Evolutionary conservation across 768 basidiomycete species (phyloP), one percentile per base, ranked within the genome.

Genomic region (Cystoderma amianthinum): DNA sequence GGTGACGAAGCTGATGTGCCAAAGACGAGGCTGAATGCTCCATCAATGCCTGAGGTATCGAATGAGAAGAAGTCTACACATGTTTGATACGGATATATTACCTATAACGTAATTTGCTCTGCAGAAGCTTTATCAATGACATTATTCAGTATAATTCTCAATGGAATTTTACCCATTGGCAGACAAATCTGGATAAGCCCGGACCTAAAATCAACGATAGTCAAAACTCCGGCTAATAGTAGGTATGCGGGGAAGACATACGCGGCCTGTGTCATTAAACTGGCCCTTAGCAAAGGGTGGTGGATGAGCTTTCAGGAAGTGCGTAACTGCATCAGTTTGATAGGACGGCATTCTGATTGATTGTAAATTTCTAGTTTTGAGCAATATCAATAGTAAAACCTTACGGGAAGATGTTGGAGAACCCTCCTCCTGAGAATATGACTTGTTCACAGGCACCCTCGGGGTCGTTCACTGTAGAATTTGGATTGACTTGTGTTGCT

Each of bases 1-100:
- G 76, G 76, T 1, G 74, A 41, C 1, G 74, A 55, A 0, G 70
- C 71, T 1, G 72, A 74, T 2, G 76, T 77, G 10, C 77, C 76
- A 30, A 65, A 72, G 1, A 72, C 62, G 1, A 55, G 65, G 1
- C 22, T 50, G 38, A 61, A 65, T 38, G 47, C 49, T 16, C 64
- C 65, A 15, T 70, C 59, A 12, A 72, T 59, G 20, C 55, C 63
- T 61, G 11, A 4, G 19, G 25, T 7, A 36, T 36, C 34, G 18
- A 36, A 9, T 36, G 25, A 28, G 7, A 28, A 7, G 25, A 7
- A n/a, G 7, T 28, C 25, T 28, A n/a, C 25, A 28, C 7, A 28
- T 7, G n/a, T 7, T n/a, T 28, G n/a, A 28, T 28, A n/a, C 7
- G n/a, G 7, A n/a, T 12, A 17, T 16, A 12, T 15, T 39, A 63